These are phyloP conservation scores for Arabidopsis arenosa DNA, from an alignment of 345 rosid species.

Conservation along the genomic window DNA sequence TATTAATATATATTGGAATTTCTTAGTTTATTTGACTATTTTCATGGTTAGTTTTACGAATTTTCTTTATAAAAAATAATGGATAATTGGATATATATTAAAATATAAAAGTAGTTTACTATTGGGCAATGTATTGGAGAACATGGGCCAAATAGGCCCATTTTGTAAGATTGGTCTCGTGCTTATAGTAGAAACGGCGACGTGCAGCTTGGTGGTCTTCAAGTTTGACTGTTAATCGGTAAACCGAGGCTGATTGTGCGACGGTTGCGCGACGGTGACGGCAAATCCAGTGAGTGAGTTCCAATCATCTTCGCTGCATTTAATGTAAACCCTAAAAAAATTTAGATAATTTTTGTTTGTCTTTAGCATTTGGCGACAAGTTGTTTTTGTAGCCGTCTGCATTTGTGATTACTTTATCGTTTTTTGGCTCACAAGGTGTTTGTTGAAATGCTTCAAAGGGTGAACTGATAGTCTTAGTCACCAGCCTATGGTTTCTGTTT, in stretches of 20 bases:
- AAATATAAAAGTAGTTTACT: too few relatives aligned
- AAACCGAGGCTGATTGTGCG: constrained; percentile 31
- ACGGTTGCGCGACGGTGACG: constrained; percentile 25
- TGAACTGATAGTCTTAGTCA: neutral
- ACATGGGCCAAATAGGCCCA: constrained; percentile 34
- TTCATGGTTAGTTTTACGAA: neutral
- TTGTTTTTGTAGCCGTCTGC: neutral
- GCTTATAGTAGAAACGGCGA: neutral
- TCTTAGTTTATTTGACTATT: neutral
- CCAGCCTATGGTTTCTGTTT: neutral
- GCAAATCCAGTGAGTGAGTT: constrained; percentile 30
- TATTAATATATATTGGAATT: too few relatives aligned
- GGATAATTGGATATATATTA: too few relatives aligned
- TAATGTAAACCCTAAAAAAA: too few relatives aligned
- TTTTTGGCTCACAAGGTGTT: constrained; percentile 33
- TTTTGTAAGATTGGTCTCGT: neutral
- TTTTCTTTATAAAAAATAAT: neutral
- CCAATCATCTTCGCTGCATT: neutral
- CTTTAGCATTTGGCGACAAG: neutral
- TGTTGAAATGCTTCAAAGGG: constrained; percentile 36
- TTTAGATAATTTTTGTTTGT: neutral
- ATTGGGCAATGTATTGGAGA: neutral
- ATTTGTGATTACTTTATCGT: neutral
- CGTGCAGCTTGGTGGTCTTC: constrained; percentile 16
- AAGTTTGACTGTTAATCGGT: constrained; percentile 31